Evolutionary conservation across 192 early-diverging fungal genomes (phyloP).

Genomic region (Backusella psychrophila): DNA sequence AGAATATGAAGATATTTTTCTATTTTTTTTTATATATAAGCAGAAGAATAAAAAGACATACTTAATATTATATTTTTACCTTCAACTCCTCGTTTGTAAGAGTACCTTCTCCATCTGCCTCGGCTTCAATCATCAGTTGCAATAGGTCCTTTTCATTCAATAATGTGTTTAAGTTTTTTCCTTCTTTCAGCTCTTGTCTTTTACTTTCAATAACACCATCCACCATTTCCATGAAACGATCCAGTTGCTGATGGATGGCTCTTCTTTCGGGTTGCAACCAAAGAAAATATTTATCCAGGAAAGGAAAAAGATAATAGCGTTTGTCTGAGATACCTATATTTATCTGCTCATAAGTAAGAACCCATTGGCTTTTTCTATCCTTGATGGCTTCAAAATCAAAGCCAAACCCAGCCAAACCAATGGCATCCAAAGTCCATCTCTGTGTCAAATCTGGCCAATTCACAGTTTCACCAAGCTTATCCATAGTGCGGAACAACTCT

Average conservation of each 20-base stretch:
- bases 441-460: conserved; percentile 14
- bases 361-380: conserved; percentile 40
- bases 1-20: conserved; percentile 41
- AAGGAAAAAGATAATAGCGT: conserved; percentile 34
- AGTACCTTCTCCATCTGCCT: neutral
- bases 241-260: neutral
- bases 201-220: conserved; percentile 10
- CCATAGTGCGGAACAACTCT: conserved; percentile 15
- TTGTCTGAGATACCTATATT: conserved; percentile 38
- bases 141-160: conserved; percentile 29
- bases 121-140: conserved; percentile 28
- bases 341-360: conserved; percentile 45
- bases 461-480: neutral
- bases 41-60: neutral
- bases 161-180: neutral
- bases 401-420: conserved; percentile 20
- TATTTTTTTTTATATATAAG: neutral
- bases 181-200: neutral
- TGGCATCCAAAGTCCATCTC: conserved; percentile 30
- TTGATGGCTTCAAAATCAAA: conserved; percentile 53
- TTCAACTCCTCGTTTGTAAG: neutral
- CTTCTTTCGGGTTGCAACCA: neutral
- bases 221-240: conserved; percentile 9
- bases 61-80: neutral
- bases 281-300: conserved; percentile 37